Evolutionary conservation across 2,329 filamentous ascomycete species (phyloP), one percentile per base, ranked within the genome.

Genomic region (Cladosporium colombiae): DNA sequence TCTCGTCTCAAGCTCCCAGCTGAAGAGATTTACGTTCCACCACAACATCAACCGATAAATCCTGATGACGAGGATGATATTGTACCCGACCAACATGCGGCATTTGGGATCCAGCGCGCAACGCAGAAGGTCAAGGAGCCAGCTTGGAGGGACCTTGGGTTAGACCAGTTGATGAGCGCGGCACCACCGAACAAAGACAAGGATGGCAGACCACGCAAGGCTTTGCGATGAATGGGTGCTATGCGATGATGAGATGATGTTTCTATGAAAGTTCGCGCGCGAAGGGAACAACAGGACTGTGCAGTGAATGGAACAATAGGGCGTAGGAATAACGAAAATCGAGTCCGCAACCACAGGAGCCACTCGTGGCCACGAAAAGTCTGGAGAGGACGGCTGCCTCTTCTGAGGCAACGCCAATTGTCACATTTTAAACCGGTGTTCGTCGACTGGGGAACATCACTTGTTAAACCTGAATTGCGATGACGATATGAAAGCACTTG

Each of bases 31-130:
- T 91, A 91, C 77, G 90, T 96, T n/a, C 87, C 90, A 37, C 87
- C 88, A 8, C 87, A 92, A 68, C 87, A 93, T 75, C 91, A 92
- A 76, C 92, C 91, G 49, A 84, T 93, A 74, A 94, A 95, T 76
- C 91, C 92, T 0, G 91, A 95, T 78, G 91, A 95, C 76, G 91
- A 95, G 79, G 92, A 95, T 74, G 91, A 95, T 74, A 90, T 95
- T 4, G 91, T 95, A 5, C 91, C 92, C 0, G 91, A 95, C 77
- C 91, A 95, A 79, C 91, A 95, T 75, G 91, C 91, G 14, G 92
- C 91, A 0, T 95, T 95, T 76, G 92, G 91, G 46, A 95, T 96
- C 72, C 88, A 91, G 77, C 86, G 90, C 70, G 91, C 91, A 11
- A 93, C 91, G 18, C 89, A 92, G 79, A 85, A 85, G 69, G 84